Evolutionary conservation across 202 grass and related monocot genomes (phyloP).

Genomic region (Alloteropsis angusta): DNA sequence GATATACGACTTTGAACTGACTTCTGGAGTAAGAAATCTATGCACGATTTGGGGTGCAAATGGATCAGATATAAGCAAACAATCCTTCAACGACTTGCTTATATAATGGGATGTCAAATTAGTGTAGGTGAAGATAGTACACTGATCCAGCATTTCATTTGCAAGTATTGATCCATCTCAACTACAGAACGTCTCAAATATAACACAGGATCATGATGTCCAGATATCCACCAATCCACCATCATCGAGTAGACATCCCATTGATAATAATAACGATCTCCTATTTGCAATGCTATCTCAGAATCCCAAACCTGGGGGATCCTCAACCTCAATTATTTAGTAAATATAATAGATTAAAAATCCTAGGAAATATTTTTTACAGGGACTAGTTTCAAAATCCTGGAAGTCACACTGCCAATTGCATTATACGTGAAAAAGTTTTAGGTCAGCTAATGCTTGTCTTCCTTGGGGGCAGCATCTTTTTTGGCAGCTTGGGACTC

Average conservation of each 20-base stretch:
- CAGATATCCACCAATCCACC: neutral
- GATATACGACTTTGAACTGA: neutral
- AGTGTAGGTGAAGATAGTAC: neutral
- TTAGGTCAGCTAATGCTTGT: constrained; percentile 47
- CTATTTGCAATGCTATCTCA: neutral
- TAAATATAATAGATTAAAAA: neutral
- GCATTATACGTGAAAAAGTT: neutral
- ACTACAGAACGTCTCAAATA: neutral
- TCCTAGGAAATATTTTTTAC: constrained; percentile 15
- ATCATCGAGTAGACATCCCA: neutral
- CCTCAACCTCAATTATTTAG: constrained; percentile 8
- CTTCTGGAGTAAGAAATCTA: neutral
- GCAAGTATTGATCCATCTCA: neutral
- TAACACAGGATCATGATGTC: neutral
- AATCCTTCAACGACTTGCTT: neutral
- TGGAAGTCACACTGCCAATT: neutral
- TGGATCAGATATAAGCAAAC: neutral
- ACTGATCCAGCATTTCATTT: neutral
- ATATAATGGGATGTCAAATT: neutral
- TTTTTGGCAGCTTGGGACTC: constrained; percentile 66
- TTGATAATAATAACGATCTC: neutral
- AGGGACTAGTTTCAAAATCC: constrained; percentile 9
- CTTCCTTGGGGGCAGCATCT: constrained; percentile 65
- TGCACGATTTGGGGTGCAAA: neutral
- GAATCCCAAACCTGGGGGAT: neutral